Base-by-base conservation (phyloP, 1,139 yeast genomes). In the Pichia sp. region DNA sequence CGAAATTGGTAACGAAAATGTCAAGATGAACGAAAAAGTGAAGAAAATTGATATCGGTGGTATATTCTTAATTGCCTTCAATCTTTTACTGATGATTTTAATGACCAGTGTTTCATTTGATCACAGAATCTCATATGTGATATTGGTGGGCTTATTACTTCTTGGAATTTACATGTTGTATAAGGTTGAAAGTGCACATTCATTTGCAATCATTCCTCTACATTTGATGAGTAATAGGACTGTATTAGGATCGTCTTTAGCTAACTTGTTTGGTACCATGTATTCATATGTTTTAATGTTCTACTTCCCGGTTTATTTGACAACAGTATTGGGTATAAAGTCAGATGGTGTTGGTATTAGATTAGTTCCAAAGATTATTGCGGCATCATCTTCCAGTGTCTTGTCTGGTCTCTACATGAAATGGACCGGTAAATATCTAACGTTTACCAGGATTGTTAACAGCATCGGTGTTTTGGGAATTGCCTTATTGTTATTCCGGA, bases 31-130 rank as follows among this genome's bases (percentile, higher is more conserved):
- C 45, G 71, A 72, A 48, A 76, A 76, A 58, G 63, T 83, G 53
- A 69, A 69, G 49, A 65, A 86, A 45, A 78, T 90, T 35, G 97
- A 90, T 62, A 79, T 88, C 67, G 65, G 70, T 42, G 97, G 97
- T 3, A 79, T 91, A 1, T 61, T 76, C 22, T 67, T 79, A 69
- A 86, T 60, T 84, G 87, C 38, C 51, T 70, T 14, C 68, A 85
- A 88, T 55, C 49, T 62, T 34, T 56, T 58, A 17, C 55, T 75
- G 56, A 60, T 68, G 38, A 55, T 62, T 12, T 58, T 75, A n/a
- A 65, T 88, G 68, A 66, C 83, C 18, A 88, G 89, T 11, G 80
- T 89, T 15, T 79, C 90, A 0, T 68, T 84, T 45, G 90, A n/a
- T n/a, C n/a, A n/a, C n/a, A 85, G 4, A 53, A 63, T 4, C 67